Base-by-base conservation (phyloP, 306 rosid species). In the Delonix regia region DNA sequence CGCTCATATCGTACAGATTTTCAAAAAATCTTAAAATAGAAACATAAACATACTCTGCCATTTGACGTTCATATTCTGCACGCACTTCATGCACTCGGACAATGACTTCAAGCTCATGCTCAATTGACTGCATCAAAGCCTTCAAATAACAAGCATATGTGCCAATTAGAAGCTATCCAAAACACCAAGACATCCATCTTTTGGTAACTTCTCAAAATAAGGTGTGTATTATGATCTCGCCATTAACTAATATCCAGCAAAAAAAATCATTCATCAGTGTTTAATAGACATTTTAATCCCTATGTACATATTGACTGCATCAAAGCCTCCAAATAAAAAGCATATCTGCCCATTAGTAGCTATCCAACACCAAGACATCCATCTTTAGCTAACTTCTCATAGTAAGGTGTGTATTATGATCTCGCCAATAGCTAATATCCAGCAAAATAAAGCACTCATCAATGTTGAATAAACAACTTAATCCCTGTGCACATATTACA, bases 31-130 rank as follows among this genome's bases (percentile, higher is more conserved):
- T 8, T 47, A 19, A 41, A 62, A 6, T 19, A 49, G 25, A 65
- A 66, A 69, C 55, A 30, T 71, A 51, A 44, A 81, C 98, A 47
- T 85, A 95, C 99, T 88, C 99, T 85, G 91, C 96, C 84, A 83
- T 91, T 84, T 93, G 99, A 70, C 97, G 95, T 71, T 87, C 97
- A 69, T 95, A 93, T 78, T 88, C 98, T 48, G 86, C 75, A 57
- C 99, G 98, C 10, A 95, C 99, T 91, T 95, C 99, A 80, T 95
- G 93, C 30, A 91, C 96, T 71, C 97, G 88, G 28, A 93, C 96
- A 0, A 89, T 91, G 82, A 95, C 97, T 88, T 95, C 99, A 80
- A 95, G 98, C 61, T 95, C 98, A 48, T 93, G 96, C 81, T 95
- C 98, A 68, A 95, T 90, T 80, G 82, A 86, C 76, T 93, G 97